phyloP scores from a whole-genome alignment of 805 yeast species.

The Yamadazyma phyllophila region DNA sequence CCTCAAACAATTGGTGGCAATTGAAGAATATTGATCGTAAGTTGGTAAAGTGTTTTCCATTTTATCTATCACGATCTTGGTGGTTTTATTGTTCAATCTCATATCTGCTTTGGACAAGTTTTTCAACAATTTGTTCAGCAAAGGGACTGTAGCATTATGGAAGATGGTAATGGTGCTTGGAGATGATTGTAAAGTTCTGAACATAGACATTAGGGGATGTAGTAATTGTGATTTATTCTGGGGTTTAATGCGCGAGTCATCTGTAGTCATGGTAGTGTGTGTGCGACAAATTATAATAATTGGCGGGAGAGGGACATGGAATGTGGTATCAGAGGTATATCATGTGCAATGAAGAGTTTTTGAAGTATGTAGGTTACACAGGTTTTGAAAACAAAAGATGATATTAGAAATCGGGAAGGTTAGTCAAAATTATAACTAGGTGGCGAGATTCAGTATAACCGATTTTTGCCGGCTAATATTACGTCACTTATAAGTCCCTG shows the following conservation, averaged over 20 bases:
- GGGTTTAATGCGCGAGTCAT: constrained; percentile 1
- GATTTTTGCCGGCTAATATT: too few species aligned
- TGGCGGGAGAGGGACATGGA: too few species aligned
- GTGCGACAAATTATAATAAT: neutral
- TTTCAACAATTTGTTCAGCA: constrained; percentile 29
- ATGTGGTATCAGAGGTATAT: too few species aligned
- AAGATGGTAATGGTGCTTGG: constrained; percentile 43
- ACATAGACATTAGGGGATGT: constrained; percentile 18
- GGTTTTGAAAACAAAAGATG: too few species aligned
- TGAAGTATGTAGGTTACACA: too few species aligned
- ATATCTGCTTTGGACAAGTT: constrained; percentile 29
- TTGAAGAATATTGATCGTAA: constrained; percentile 35
- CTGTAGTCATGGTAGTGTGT: neutral
- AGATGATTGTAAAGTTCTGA: constrained; percentile 40
- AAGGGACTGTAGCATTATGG: constrained; percentile 37
- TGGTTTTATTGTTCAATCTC: constrained; percentile 28
- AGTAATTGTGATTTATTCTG: constrained; percentile 1
- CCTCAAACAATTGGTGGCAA: constrained; percentile 26
- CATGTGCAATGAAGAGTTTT: too few species aligned
- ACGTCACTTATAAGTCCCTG: too few species aligned
- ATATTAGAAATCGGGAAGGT: too few species aligned
- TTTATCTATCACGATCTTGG: constrained; percentile 35
- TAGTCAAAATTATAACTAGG: too few species aligned
- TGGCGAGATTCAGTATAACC: too few species aligned
- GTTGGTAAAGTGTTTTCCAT: constrained; percentile 42